These are phyloP conservation scores for Halteria grandinella DNA, from an alignment of 73 alveolate species.

Conservation along the genomic window DNA sequence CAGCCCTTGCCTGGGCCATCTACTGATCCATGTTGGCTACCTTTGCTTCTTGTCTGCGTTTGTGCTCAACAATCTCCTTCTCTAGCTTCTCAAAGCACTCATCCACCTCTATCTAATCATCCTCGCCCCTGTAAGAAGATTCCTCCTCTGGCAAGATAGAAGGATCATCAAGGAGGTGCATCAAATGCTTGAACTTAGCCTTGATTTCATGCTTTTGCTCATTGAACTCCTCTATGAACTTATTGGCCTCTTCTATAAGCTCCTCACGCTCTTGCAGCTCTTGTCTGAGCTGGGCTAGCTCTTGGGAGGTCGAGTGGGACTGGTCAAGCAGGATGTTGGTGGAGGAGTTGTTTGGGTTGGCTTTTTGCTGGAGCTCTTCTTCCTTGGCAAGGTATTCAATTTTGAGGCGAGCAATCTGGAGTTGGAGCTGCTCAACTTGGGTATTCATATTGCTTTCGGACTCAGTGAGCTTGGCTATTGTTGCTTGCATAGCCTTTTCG, in stretches of 20 bases:
- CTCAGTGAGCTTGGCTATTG: not conserved
- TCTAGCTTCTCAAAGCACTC: constrained; percentile 61
- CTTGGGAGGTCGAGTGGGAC: not conserved
- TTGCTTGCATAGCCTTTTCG: not conserved
- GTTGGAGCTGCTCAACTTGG: not conserved
- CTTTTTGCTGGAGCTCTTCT: not conserved
- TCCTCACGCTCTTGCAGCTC: constrained; percentile 18
- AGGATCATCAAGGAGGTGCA: constrained; percentile 14
- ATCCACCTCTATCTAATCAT: constrained; percentile 66
- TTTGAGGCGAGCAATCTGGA: not conserved
- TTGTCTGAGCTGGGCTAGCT: not conserved
- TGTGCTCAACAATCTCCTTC: constrained; percentile 4
- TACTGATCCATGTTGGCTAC: constrained; percentile 2
- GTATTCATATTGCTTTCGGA: not conserved
- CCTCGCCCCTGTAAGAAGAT: constrained; percentile 61
- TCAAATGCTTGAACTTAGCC: constrained; percentile 68
- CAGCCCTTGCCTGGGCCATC: not conserved
- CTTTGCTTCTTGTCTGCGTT: constrained; percentile 14
- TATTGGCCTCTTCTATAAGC: constrained; percentile 64
- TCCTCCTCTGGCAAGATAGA: constrained; percentile 59
- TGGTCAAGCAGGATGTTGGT: not conserved
- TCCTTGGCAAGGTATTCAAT: constrained; percentile 10
- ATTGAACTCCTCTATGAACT: constrained; percentile 60
- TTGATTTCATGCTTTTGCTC: constrained; percentile 72
- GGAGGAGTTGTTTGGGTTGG: not conserved